These are phyloP conservation scores for Alternaria arborescens DNA, from an alignment of 2,329 filamentous ascomycete genomes.

Conservation along the genomic window DNA sequence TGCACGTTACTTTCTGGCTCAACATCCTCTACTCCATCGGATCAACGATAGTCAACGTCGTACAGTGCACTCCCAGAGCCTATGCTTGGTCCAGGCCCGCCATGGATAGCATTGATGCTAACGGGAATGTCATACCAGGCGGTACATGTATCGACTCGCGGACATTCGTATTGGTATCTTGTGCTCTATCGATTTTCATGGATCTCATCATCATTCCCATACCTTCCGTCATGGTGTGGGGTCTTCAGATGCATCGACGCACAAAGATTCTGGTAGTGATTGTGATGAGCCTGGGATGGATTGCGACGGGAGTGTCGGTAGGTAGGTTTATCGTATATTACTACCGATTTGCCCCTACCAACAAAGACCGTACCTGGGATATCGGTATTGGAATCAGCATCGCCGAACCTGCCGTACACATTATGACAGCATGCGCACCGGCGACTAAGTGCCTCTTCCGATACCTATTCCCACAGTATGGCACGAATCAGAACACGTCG, in stretches of 20 bases:
- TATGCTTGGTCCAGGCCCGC: conserved; percentile 41
- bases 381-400: conserved; percentile 51
- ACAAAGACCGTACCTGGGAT: conserved; percentile 44
- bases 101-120: conserved; percentile 41
- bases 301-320: conserved; percentile 46
- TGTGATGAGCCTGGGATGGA: conserved; percentile 48
- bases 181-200: conserved; percentile 48
- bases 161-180: conserved; percentile 46
- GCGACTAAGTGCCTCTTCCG: conserved; percentile 60
- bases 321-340: conserved; percentile 53
- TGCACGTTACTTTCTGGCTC: conserved; percentile 47
- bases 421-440: conserved; percentile 63
- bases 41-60: conserved; percentile 46
- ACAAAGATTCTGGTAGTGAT: conserved; percentile 46
- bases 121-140: conserved; percentile 36
- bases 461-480: conserved; percentile 44
- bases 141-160: conserved; percentile 47
- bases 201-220: conserved; percentile 53
- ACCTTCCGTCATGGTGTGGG: conserved; percentile 56
- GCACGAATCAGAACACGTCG: conserved; percentile 22
- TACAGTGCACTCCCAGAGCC: conserved; percentile 46
- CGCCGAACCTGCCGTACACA: conserved; percentile 56
- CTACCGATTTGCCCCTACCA: conserved; percentile 48
- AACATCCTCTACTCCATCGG: conserved; percentile 47
- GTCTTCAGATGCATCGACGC: conserved; percentile 52